These are phyloP conservation scores for Neofusicoccum laricinum DNA, from an alignment of 2,329 filamentous ascomycete species.

Conservation along the genomic window DNA sequence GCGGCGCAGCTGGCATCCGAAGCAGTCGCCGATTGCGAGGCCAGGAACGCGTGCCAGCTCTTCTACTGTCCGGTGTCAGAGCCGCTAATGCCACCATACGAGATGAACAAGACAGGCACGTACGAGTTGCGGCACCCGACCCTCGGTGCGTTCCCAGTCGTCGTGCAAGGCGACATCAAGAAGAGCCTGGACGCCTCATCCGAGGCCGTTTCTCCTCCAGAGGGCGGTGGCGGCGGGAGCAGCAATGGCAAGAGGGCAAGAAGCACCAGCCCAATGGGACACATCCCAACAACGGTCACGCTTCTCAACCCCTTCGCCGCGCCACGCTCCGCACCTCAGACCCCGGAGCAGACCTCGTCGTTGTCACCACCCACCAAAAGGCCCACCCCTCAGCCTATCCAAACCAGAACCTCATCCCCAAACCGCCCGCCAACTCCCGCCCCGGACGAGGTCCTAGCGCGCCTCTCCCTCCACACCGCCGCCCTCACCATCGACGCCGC, in stretches of 20 bases:
- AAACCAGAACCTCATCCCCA: constrained; percentile 14
- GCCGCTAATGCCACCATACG: constrained; percentile 18
- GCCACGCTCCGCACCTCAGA: neutral
- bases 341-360: too few relatives aligned
- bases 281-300: constrained; percentile 25
- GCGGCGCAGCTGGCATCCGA: constrained; percentile 60
- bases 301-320: constrained; percentile 37
- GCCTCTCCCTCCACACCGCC: constrained; percentile 43
- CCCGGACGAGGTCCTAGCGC: constrained; percentile 39
- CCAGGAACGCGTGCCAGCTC: constrained; percentile 66
- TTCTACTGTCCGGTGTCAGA: constrained; percentile 56
- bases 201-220: neutral
- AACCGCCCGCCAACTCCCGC: constrained; percentile 31
- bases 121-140: constrained; percentile 47
- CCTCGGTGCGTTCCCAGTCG: constrained; percentile 42
- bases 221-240: neutral
- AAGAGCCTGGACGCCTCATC: neutral
- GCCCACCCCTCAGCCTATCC: too few relatives aligned
- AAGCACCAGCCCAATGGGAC: neutral
- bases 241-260: neutral
- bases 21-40: constrained; percentile 59
- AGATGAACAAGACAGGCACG: constrained; percentile 32
- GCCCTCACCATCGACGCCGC: constrained; percentile 45
- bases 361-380: too few relatives aligned
- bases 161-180: constrained; percentile 36